Conservation (phyloP, 1,139 yeast species). For the Blastobotrys raffinosifermentans region DNA sequence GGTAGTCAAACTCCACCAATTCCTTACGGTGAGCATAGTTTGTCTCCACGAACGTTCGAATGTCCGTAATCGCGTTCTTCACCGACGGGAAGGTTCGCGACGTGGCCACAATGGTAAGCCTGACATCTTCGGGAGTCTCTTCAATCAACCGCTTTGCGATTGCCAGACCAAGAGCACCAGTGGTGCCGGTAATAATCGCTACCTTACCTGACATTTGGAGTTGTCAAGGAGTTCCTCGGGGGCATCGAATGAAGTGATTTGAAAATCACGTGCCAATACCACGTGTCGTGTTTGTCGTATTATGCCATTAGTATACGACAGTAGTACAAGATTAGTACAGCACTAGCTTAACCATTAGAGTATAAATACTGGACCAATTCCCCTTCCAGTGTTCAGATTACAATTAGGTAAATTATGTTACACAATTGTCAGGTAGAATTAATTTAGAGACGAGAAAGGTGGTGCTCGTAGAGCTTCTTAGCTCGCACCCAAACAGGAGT, state of each 20-base stretch:
- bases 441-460: slow-evolving; percentile 42
- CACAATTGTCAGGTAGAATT: too few species aligned
- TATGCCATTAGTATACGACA: too few species aligned
- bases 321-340: too few species aligned
- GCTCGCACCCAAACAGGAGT: slow-evolving; percentile 94
- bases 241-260: too few species aligned
- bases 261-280: too few species aligned
- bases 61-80: slow-evolving; percentile 61
- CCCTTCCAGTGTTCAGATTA: too few species aligned
- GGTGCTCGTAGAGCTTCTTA: slow-evolving; percentile 71
- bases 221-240: too few species aligned
- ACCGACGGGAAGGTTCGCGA: slow-evolving; percentile 84
- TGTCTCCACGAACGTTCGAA: slow-evolving; percentile 49
- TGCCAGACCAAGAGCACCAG: slow-evolving; percentile 72
- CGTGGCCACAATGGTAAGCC: slow-evolving; percentile 76
- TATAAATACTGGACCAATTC: too few species aligned
- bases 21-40: slow-evolving; percentile 37
- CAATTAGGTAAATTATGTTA: too few species aligned
- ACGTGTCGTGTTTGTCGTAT: too few species aligned
- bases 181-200: slow-evolving; percentile 60
- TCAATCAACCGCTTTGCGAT: slow-evolving; percentile 75
- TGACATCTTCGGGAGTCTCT: slow-evolving; percentile 44
- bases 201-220: slow-evolving; percentile 31
- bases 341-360: too few species aligned
- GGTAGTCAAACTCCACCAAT: slow-evolving; percentile 73